Evolutionary conservation across 176 grass and related monocot species (phyloP), one percentile per base, ranked within the genome.

Genomic region (Zoysia pacifica): DNA sequence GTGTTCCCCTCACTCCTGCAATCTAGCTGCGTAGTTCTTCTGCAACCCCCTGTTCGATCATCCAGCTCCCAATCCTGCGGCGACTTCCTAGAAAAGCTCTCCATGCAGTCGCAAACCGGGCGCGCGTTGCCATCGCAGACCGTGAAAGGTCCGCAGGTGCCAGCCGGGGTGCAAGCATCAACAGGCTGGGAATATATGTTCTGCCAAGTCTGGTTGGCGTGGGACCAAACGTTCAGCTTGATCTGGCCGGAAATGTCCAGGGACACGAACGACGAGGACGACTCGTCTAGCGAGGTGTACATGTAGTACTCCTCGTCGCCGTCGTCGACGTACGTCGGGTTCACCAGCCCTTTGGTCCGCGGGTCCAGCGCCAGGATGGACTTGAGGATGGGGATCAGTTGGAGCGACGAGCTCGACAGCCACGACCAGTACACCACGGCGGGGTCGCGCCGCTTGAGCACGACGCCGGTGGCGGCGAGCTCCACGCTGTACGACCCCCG

Each of bases 1-100:
- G 61, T 76, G 42, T 86, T 80, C 18, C 12, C 63, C 1, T 90
- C 78, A 20, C 62, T 41, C 12, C n/a, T 55, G 75, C 88, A 93
- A 41, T 85, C 38, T 19, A 93, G 62, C 18, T 74, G 73, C 2
- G 85, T 86, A 1, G 45, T 83, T 80, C 91, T 90, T 55, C 69
- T 58, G 71, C 91, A 94, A 12, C 88, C 91, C 28, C 78, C 85
- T 53, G 55, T 86, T 65, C 74, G 83, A 20, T 94, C 91, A 16
- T 63, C 39, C 4, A 88, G 73, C 55, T 67, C 53, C 85, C 85
- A 94, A 16, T 88, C 73, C 46, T 9, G 81, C 0, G 48, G 65
- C 9, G 81, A 72, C 70, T 69, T 76, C 72, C 52, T 51, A 46
- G 50, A 73, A 60, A 90, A 94, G 50, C 79, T 84, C 49, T 90